A percentile compares a stretch with the other conserved stretches of the same genome.
Conservation (phyloP, 2,329 filamentous ascomycete genomes). For the Fusarium marasasianum region DNA sequence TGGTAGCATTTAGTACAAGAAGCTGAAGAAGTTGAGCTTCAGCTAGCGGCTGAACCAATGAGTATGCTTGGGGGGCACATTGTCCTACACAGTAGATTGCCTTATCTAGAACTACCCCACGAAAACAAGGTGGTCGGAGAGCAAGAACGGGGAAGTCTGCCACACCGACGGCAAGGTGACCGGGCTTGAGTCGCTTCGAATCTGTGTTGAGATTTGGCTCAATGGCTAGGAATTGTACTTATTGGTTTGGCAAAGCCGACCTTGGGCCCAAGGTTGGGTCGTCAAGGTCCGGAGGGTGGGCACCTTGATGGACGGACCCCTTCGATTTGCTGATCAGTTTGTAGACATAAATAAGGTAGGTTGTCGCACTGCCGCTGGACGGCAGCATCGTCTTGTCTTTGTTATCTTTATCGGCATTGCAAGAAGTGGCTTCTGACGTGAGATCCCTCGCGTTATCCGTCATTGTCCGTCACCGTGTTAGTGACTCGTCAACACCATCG, state of each 20-base stretch:
- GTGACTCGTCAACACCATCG: conserved; percentile 12
- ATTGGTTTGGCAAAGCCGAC: conserved; percentile 32
- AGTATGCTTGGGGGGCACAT: background rate
- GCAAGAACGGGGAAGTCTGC: background rate
- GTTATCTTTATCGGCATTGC: background rate
- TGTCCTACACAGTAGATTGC: background rate
- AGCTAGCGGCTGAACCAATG: background rate
- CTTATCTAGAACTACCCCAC: background rate
- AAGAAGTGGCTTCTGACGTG: conserved; percentile 31
- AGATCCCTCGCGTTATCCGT: conserved; percentile 16
- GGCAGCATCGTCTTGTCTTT: conserved; percentile 9
- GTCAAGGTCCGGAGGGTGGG: conserved; percentile 31
- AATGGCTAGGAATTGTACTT: conserved; percentile 6
- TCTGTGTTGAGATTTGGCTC: conserved; percentile 14
- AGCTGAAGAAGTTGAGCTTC: background rate
- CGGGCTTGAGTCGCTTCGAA: conserved; percentile 5
- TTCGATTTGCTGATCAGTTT: conserved; percentile 21
- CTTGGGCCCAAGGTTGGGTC: conserved; percentile 6
- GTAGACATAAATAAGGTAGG: conserved; percentile 33
- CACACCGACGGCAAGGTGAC: conserved; percentile 2
- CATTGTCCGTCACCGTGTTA: conserved; percentile 20
- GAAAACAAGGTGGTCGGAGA: conserved; percentile 10
- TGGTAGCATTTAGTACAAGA: background rate
- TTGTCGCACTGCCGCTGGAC: background rate
- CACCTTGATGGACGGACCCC: conserved; percentile 41